These are phyloP conservation scores for Boeremia lycopersici DNA, from an alignment of 2,329 filamentous ascomycete genomes.

Conservation along the genomic window DNA sequence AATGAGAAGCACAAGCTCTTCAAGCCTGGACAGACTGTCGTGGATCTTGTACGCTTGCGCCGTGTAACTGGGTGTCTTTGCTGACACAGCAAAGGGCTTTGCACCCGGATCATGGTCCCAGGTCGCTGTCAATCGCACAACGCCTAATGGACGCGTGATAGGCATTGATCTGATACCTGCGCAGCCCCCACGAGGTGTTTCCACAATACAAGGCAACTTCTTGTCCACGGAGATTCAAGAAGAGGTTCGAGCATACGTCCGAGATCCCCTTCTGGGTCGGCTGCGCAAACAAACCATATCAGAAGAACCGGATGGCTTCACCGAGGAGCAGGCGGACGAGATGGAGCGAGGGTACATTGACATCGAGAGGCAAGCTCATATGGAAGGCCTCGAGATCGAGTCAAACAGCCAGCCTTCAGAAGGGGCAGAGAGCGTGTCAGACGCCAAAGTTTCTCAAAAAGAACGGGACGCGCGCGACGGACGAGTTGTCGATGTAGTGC, in stretches of 20 bases:
- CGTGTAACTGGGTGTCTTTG: neutral
- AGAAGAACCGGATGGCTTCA: constrained; percentile 35
- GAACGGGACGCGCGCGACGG: constrained; percentile 51
- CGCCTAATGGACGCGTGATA: constrained; percentile 77
- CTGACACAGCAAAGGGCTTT: constrained; percentile 64
- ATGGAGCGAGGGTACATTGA: constrained; percentile 68
- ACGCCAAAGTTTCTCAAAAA: constrained; percentile 35
- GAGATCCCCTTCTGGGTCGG: constrained; percentile 65
- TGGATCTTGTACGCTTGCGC: constrained; percentile 72
- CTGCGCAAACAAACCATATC: constrained; percentile 45
- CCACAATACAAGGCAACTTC: constrained; percentile 94
- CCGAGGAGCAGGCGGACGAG: constrained; percentile 50
- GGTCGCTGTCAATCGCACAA: constrained; percentile 79
- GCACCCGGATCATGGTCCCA: constrained; percentile 70
- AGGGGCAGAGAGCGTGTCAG: constrained; percentile 23
- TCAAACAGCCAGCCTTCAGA: constrained; percentile 19
- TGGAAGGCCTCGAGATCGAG: constrained; percentile 35
- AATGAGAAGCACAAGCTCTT: constrained; percentile 83
- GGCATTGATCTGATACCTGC: constrained; percentile 95
- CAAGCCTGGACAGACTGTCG: constrained; percentile 77
- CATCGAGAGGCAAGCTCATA: constrained; percentile 60
- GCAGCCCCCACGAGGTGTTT: constrained; percentile 88
- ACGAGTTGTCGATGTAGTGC: constrained; percentile 82
- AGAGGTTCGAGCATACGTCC: constrained; percentile 77
- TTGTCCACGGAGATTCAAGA: constrained; percentile 74